Evolutionary conservation across 179 eudicot species (phyloP).

Genomic region (Beta lomatogona): DNA sequence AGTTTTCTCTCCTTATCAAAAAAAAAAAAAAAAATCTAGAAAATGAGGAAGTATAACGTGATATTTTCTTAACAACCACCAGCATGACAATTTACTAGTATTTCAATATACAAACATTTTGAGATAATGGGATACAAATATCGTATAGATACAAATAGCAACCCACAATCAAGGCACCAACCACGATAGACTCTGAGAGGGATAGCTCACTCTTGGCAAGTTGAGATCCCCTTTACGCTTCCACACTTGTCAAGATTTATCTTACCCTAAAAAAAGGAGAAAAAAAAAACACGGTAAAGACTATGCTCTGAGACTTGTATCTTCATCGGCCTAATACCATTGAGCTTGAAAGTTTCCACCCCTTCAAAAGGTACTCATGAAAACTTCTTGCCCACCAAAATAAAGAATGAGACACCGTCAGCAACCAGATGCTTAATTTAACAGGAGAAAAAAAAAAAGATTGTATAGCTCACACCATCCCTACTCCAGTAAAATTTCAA

Average conservation of each 20-base stretch:
- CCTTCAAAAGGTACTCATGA: neutral
- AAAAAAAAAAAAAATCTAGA: no score
- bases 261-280: no score
- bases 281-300: neutral
- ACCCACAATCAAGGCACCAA: neutral
- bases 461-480: neutral
- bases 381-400: neutral
- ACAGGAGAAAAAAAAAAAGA: neutral
- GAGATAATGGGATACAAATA: neutral
- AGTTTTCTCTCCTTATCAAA: no score
- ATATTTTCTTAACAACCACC: no score
- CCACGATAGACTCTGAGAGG: neutral
- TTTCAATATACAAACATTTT: neutral
- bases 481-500: constrained; percentile 10
- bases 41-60: no score
- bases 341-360: neutral
- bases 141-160: neutral
- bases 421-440: constrained; percentile 1
- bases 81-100: neutral
- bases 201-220: no score
- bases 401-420: neutral
- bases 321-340: neutral
- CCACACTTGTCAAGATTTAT: no score
- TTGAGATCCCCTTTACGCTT: no score
- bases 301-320: neutral